phyloP scores from a whole-genome alignment of 768 basidiomycete species.

The Termitomyces sp. region DNA sequence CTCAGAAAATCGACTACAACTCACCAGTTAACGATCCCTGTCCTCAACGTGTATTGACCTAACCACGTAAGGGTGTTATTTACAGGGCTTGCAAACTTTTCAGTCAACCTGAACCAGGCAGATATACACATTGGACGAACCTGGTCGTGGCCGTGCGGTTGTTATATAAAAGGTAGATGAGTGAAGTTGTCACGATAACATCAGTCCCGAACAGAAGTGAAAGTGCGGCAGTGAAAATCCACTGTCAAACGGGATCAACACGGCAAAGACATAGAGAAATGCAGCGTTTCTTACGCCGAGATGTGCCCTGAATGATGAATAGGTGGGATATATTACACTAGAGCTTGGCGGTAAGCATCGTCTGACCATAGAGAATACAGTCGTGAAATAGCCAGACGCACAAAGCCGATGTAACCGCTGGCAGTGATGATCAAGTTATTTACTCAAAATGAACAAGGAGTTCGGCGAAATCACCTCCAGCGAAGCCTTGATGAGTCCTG shows the following conservation, averaged over 20 bases:
- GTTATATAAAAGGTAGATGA: conserved; percentile 2
- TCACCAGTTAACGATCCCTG: conserved; percentile 8
- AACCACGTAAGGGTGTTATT: conserved; percentile 2
- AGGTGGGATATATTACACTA: conserved; percentile 6
- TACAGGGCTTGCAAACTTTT: not conserved
- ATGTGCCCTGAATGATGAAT: conserved; percentile 1
- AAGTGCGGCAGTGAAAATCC: conserved; percentile 6
- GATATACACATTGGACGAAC: not conserved
- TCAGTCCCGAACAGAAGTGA: conserved; percentile 3
- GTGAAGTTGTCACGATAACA: conserved; percentile 1
- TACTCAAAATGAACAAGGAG: not conserved
- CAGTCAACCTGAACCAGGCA: not conserved
- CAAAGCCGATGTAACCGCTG: conserved; percentile 5
- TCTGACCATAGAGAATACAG: not conserved
- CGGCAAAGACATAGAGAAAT: not conserved
- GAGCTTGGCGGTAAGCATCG: not conserved
- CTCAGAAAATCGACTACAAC: not conserved
- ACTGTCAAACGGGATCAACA: not conserved
- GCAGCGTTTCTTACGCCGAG: not conserved
- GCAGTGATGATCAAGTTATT: not conserved
- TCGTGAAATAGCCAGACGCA: not conserved
- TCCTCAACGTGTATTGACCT: conserved; percentile 6
- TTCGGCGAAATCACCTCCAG: not conserved
- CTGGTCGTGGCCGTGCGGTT: conserved; percentile 6
- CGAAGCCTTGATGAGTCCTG: not conserved